phyloP scores from a whole-genome alignment of 1,284 basidiomycete species.

The Ceratobasidium sp. region DNA sequence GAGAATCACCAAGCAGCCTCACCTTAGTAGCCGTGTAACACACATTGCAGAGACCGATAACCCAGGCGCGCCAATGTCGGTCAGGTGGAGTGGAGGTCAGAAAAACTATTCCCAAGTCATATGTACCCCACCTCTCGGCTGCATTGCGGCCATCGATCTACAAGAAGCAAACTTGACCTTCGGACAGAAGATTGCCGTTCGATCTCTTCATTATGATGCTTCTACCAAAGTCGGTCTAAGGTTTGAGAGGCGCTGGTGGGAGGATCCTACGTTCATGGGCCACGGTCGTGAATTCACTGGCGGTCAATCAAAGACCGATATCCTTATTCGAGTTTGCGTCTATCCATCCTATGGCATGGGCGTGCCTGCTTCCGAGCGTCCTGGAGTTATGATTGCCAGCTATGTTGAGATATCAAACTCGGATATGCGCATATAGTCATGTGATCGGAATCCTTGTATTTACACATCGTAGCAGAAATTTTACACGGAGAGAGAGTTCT shows the following conservation, averaged over 20 bases:
- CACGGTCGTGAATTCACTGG: neutral
- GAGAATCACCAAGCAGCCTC: neutral
- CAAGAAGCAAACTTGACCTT: neutral
- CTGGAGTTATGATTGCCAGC: constrained; percentile 42
- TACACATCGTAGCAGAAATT: too few relatives aligned
- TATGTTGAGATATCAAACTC: too few relatives aligned
- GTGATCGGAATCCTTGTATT: too few relatives aligned
- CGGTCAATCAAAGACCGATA: constrained; percentile 14
- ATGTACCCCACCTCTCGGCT: constrained; percentile 18
- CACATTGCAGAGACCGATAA: neutral
- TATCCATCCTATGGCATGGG: constrained; percentile 31
- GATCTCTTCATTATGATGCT: constrained; percentile 22
- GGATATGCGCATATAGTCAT: too few relatives aligned
- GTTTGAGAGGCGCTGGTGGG: constrained; percentile 27
- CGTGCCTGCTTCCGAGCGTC: neutral
- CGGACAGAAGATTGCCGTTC: constrained; percentile 21
- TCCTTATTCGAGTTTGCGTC: constrained; percentile 7
- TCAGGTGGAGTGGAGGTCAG: neutral
- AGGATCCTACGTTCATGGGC: constrained; percentile 34
- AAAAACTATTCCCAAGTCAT: constrained; percentile 23
- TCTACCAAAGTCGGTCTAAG: constrained; percentile 22
- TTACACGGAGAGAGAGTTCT: too few relatives aligned
- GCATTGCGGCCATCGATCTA: constrained; percentile 9
- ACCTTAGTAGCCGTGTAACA: neutral
- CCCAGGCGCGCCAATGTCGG: neutral